These are phyloP conservation scores for Verruconis gallopava DNA, from an alignment of 2,329 filamentous ascomycete genomes.

Conservation along the genomic window DNA sequence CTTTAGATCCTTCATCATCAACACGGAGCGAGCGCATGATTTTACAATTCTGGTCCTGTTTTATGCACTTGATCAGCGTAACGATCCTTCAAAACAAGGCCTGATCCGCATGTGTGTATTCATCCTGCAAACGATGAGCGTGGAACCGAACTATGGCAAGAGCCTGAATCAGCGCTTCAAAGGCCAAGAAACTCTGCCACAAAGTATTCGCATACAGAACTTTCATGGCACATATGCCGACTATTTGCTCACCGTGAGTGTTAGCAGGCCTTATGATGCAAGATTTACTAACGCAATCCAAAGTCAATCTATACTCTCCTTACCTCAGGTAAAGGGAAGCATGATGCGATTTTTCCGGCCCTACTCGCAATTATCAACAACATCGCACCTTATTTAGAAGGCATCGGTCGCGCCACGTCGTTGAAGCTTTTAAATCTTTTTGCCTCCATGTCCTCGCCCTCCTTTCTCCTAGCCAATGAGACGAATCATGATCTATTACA, in stretches of 20 bases:
- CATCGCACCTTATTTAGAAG: slow-evolving; percentile 70
- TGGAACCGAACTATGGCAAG: slow-evolving; percentile 79
- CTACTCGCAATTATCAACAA: slow-evolving; percentile 89
- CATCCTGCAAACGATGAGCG: slow-evolving; percentile 84
- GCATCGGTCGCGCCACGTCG: slow-evolving; percentile 60
- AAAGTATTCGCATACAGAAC: slow-evolving; percentile 64
- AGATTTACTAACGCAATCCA: slow-evolving; percentile 8
- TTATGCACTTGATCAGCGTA: slow-evolving; percentile 81
- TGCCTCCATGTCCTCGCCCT: slow-evolving; percentile 82
- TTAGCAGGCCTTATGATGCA: background rate
- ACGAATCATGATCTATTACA: slow-evolving; percentile 71
- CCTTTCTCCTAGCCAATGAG: slow-evolving; percentile 85
- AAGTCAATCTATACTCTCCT: slow-evolving; percentile 87
- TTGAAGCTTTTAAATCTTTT: slow-evolving; percentile 80
- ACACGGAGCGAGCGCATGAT: slow-evolving; percentile 85
- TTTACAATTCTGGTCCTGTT: slow-evolving; percentile 84
- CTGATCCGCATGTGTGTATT: slow-evolving; percentile 97
- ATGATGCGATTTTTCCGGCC: slow-evolving; percentile 85
- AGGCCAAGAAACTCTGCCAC: slow-evolving; percentile 74
- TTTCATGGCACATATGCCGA: slow-evolving; percentile 89
- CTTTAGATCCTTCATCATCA: slow-evolving; percentile 92
- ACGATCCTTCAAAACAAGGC: slow-evolving; percentile 77
- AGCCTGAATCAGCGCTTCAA: slow-evolving; percentile 84
- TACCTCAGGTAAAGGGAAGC: slow-evolving; percentile 76
- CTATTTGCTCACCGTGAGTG: slow-evolving; percentile 75